Percentiles rank a stretch among this genome's conserved stretches.
These are phyloP conservation scores for Aspergillus transmontanensis DNA, from an alignment of 2,329 filamentous ascomycete species.

Conservation along the genomic window DNA sequence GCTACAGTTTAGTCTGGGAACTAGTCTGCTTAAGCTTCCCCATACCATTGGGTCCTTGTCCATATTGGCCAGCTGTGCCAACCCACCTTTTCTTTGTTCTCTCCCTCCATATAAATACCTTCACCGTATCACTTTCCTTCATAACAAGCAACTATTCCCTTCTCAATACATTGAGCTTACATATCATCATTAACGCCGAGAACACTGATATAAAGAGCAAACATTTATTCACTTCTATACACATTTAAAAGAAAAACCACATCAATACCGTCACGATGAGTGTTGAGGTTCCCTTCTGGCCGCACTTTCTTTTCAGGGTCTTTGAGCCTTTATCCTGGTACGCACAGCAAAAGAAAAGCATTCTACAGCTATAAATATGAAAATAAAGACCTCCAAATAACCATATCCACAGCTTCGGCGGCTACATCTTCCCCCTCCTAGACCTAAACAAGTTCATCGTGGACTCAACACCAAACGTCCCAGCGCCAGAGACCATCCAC, in stretches of 20 bases:
- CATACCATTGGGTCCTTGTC: neutral
- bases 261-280: slow-evolving; percentile 39
- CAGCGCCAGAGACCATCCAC: slow-evolving; percentile 32
- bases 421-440: slow-evolving; percentile 59
- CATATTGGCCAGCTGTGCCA: neutral
- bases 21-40: neutral
- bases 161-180: neutral
- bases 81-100: neutral
- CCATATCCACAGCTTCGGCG: slow-evolving; percentile 55
- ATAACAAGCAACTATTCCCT: neutral
- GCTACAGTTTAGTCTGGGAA: neutral
- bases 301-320: slow-evolving; percentile 67
- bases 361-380: neutral
- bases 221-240: neutral
- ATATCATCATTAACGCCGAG: too few relatives aligned
- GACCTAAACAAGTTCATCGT: slow-evolving; percentile 64
- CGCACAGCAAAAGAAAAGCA: slow-evolving; percentile 27
- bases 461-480: slow-evolving; percentile 57
- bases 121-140: neutral
- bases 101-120: neutral
- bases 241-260: slow-evolving; percentile 22
- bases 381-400: slow-evolving; percentile 13
- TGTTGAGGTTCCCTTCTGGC: slow-evolving; percentile 58
- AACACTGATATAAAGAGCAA: neutral
- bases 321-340: slow-evolving; percentile 71